A percentile compares a stretch with the other conserved stretches of the same genome.
phyloP scores from a whole-genome alignment of 129 eudicot genomes.

The Arctium lappa region DNA sequence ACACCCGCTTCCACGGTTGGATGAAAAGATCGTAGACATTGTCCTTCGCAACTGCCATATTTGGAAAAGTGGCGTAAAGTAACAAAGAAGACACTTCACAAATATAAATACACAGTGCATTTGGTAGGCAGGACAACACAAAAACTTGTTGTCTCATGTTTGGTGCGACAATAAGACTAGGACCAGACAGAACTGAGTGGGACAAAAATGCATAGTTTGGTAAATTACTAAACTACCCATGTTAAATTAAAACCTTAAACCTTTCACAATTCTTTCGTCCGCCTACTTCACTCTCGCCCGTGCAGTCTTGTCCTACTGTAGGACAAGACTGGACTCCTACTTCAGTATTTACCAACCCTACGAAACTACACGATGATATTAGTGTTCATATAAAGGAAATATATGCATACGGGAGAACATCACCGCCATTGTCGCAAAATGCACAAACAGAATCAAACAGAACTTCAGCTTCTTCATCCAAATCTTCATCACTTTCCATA shows the following conservation, averaged over 20 bases:
- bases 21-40: constrained; percentile 86
- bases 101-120: not conserved
- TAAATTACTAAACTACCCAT: not conserved
- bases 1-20: constrained; percentile 59
- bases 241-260: not conserved
- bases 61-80: constrained; percentile 7
- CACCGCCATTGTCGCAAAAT: constrained; percentile 80
- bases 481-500: constrained; percentile 13
- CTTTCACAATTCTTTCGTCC: not conserved
- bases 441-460: constrained; percentile 66
- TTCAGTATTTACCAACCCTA: not conserved
- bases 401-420: constrained; percentile 50
- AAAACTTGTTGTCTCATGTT: not conserved
- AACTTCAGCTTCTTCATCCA: constrained; percentile 25
- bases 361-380: not conserved
- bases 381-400: not conserved
- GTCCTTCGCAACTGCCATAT: constrained; percentile 74
- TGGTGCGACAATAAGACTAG: not conserved
- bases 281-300: too few relatives aligned
- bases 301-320: too few relatives aligned
- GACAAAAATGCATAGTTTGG: not conserved
- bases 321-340: too few relatives aligned
- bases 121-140: not conserved
- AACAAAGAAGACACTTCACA: not conserved
- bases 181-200: not conserved